A percentile compares a stretch with the other conserved stretches of the same genome.
Evolutionary conservation across 768 basidiomycete species (phyloP).

Genomic region (Tricholoma sp.): DNA sequence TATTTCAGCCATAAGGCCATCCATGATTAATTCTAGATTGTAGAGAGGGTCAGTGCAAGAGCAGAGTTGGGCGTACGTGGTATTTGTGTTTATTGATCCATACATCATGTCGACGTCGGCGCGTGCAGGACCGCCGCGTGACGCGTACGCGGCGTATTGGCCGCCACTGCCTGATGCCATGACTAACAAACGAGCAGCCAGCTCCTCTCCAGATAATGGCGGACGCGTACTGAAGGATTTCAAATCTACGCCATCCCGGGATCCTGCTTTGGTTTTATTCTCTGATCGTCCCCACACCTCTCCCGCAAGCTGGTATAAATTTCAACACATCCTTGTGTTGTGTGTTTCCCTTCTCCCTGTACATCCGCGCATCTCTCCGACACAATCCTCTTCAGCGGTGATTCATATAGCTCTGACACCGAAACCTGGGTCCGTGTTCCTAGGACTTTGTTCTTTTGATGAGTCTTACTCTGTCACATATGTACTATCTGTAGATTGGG

Average conservation of each 20-base stretch:
- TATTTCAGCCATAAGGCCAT: constrained; percentile 53
- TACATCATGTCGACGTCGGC: too few relatives aligned
- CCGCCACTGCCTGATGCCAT: too few relatives aligned
- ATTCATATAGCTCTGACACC: constrained; percentile 8
- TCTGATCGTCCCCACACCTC: not conserved
- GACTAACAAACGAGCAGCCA: not conserved
- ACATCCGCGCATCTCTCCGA: not conserved
- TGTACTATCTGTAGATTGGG: not conserved
- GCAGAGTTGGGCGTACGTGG: too few relatives aligned
- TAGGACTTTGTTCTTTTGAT: not conserved
- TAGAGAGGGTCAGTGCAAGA: not conserved
- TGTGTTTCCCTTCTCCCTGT: not conserved
- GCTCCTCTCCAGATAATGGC: not conserved
- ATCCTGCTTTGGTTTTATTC: not conserved
- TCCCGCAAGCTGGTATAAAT: not conserved
- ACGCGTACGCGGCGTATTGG: too few relatives aligned
- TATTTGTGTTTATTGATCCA: too few relatives aligned
- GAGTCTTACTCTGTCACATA: not conserved
- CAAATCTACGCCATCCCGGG: not conserved
- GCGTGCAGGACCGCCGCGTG: too few relatives aligned
- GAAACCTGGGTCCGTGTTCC: constrained; percentile 5
- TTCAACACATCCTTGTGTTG: not conserved
- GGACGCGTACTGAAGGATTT: not conserved
- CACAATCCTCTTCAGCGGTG: constrained; percentile 2
- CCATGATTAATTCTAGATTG: constrained; percentile 27